These are phyloP conservation scores for Eucalyptus decipiens DNA, from an alignment of 345 rosid species.

Conservation along the genomic window DNA sequence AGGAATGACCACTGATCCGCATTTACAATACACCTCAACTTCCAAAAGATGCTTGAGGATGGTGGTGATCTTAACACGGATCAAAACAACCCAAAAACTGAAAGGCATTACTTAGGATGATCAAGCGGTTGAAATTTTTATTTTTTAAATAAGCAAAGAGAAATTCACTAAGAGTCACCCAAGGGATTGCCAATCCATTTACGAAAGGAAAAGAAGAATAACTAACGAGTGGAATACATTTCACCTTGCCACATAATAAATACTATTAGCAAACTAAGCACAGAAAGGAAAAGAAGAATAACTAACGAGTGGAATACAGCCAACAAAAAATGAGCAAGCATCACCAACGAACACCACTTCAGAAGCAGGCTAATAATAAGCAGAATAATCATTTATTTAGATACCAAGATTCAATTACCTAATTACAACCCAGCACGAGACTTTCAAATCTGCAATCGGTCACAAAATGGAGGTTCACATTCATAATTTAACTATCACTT, in stretches of 20 bases:
- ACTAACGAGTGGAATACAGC: not conserved
- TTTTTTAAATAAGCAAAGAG: not conserved
- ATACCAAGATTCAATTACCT: not conserved
- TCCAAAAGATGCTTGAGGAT: not conserved
- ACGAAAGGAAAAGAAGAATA: too few species aligned
- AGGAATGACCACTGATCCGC: not conserved
- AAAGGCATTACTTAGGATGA: not conserved
- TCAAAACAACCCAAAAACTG: not conserved
- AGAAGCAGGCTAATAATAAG: not conserved
- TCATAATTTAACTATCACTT: not conserved
- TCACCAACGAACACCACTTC: not conserved
- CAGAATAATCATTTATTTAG: not conserved
- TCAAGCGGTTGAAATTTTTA: not conserved
- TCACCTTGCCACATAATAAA: not conserved
- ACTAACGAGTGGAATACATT: not conserved
- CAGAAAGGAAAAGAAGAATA: not conserved
- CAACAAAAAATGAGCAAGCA: not conserved
- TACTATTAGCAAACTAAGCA: not conserved
- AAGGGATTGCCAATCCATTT: too few species aligned
- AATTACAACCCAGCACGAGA: not conserved
- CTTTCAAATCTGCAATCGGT: not conserved
- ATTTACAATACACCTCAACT: not conserved
- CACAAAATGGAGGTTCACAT: not conserved
- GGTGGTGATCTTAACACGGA: not conserved
- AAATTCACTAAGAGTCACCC: not conserved